Evolutionary conservation across 2,329 filamentous ascomycete genomes (phyloP), one percentile per base, ranked within the genome.

Genomic region (Colletotrichum plurivorum): DNA sequence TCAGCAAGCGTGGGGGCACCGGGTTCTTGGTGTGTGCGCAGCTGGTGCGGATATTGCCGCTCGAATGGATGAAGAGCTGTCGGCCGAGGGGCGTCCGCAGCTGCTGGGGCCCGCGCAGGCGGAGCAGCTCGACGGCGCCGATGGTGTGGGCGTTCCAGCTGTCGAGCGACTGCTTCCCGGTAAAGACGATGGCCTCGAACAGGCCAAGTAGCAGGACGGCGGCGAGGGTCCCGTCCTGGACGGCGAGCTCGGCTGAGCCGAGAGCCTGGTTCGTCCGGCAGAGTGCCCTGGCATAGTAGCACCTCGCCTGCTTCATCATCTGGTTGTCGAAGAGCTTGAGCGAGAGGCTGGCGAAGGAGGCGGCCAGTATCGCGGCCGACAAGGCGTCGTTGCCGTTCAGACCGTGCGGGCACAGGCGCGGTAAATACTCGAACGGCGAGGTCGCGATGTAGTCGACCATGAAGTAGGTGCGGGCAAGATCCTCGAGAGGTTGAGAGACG

Each of bases 101-200:
- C 49, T 76, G 74, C 13, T 53, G n/a, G 20, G 54, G 48, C 1
- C 75, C 75, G 25, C 75, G 72, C 7, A 77, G 63, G 20, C 73
- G 67, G 4, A 77, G 64, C 2, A 77, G 73, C n/a, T 76, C 63
- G 55, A 76, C 68, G 41, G 75, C 68, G 6, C 75, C 75, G 13
- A 72, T 45, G 2, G 72, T 74, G 20, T 77, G 75, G 7, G 73
- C 71, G 5, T 73, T 74, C 75, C 75, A 77, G 57, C 71, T 75
- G 6, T 75, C 72, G 1, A 74, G 72, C 6, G 73, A 73, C 41
- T 70, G 67, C n/a, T 67, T 64, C 2, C 70, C 74, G 15, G 59
- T 65, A 31, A 76, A 76, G 5, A 75, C 71, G 27, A 75, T 72
- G n/a, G 74, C 74, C 41, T 77, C 75, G 45, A 76, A 77, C 10